Conservation (phyloP, 306 rosid genomes). For the Myrica gale region DNA sequence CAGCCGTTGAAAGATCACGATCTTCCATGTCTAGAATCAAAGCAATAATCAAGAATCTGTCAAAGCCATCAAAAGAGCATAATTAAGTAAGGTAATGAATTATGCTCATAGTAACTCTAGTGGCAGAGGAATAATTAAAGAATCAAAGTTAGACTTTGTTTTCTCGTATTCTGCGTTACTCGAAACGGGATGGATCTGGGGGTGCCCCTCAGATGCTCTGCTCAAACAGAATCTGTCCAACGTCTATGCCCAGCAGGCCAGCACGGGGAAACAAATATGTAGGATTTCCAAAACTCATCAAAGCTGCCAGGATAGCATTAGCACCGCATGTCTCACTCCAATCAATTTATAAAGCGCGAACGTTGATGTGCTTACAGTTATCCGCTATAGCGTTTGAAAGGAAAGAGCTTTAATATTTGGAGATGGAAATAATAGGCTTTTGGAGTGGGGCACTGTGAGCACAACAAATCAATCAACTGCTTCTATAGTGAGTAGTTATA, state of each 20-base stretch:
- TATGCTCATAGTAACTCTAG: too few relatives aligned
- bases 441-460: conserved; percentile 27
- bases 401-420: neutral
- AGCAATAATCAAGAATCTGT: conserved; percentile 10
- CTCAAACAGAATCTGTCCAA: neutral
- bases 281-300: neutral
- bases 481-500: conserved; percentile 25
- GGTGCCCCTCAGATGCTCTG: neutral
- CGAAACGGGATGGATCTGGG: neutral
- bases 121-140: neutral
- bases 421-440: neutral
- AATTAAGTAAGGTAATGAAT: too few relatives aligned
- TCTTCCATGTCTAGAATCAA: neutral
- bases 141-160: neutral
- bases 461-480: conserved; percentile 3
- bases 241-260: neutral
- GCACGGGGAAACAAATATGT: neutral
- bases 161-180: neutral
- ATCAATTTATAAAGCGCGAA: too few relatives aligned
- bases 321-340: too few relatives aligned
- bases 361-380: neutral
- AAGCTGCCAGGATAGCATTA: neutral
- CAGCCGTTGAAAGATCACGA: neutral
- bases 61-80: too few relatives aligned
- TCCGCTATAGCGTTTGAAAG: neutral